Evolutionary conservation across 257 asterid genomes (phyloP), one percentile per base, ranked within the genome.

Genomic region (Cinchona pubescens): DNA sequence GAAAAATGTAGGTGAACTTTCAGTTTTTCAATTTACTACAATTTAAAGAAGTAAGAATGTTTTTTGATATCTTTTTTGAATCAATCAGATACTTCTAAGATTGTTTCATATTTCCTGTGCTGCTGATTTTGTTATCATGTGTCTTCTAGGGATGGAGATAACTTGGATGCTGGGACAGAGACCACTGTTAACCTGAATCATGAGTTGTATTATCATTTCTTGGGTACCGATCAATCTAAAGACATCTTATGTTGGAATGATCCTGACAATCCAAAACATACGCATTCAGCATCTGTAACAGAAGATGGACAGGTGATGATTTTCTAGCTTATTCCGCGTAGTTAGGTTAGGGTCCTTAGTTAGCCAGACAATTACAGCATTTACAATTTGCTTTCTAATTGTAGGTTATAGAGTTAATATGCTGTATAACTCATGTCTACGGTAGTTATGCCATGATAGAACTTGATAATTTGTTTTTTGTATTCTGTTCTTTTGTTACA

Each of bases 141-240:
- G 78, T 82, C 75, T 80, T 69, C 49, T 70, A 95, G 98, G 86
- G 88, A 83, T 30, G 97, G 90, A 43, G 89, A 82, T 60, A 85
- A 82, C 75, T 75, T 91, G 85, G 98, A 95, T 77, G 96, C 90
- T 16, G 98, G 98, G 67, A 95, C 93, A 16, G 99, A 95, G 89
- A 91, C 97, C 51, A 61, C 84, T 77, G 84, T 90, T 55, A 95
- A 88, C 78, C 83, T 95, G n/a, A 87, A 92, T 79, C 98, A 95
- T 76, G 93, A 92, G 81, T 37, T 95, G 21, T 95, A 95, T 82
- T 95, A 92, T 83, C 99, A 95, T 86, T 86, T 90, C 51, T 77
- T 95, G 86, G 98, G 98, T n/a, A 88, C 90, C 0, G 87, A 91
- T 80, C 99, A 95, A 81, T 90, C 94, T 63, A 93, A 95, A 78